A percentile compares a stretch with the other conserved stretches of the same genome.
Conservation (phyloP, 1,284 basidiomycete genomes). For the Rhizopogon hawkerae region DNA sequence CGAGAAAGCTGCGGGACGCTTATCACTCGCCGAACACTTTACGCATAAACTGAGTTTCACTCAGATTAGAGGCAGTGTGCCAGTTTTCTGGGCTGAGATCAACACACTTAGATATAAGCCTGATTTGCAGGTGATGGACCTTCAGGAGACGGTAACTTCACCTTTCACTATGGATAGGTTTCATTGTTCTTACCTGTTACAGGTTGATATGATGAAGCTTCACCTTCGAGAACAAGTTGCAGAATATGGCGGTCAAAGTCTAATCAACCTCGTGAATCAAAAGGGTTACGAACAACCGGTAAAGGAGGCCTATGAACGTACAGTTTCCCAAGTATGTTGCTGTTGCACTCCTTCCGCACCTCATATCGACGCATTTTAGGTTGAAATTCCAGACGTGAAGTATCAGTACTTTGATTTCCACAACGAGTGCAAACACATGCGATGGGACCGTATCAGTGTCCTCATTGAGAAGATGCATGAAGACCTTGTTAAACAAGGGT, state of each 20-base stretch:
- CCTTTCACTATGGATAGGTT: slow-evolving; percentile 4
- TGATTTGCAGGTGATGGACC: slow-evolving; percentile 93
- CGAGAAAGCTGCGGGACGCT: slow-evolving; percentile 38
- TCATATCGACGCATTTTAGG: slow-evolving; percentile 29
- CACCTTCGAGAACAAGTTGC: slow-evolving; percentile 75
- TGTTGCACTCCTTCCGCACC: background rate
- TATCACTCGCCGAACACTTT: slow-evolving; percentile 42
- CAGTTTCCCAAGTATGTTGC: slow-evolving; percentile 50
- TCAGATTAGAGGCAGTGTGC: slow-evolving; percentile 91
- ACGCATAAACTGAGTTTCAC: slow-evolving; percentile 73
- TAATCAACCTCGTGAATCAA: slow-evolving; percentile 94
- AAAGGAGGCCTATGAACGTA: slow-evolving; percentile 91
- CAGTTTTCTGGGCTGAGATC: slow-evolving; percentile 95
- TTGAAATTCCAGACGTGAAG: slow-evolving; percentile 59
- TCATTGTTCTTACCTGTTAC: slow-evolving; percentile 6
- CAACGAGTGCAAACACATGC: slow-evolving; percentile 90
- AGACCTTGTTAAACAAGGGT: slow-evolving; percentile 71
- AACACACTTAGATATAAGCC: slow-evolving; percentile 97
- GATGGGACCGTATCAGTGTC: slow-evolving; percentile 86
- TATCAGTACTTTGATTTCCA: slow-evolving; percentile 99
- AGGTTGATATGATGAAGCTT: slow-evolving; percentile 64
- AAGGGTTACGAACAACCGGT: slow-evolving; percentile 92
- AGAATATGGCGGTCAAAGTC: slow-evolving; percentile 72
- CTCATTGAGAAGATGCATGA: slow-evolving; percentile 75
- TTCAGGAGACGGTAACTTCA: slow-evolving; percentile 65